Base-by-base conservation (phyloP, 2,329 filamentous ascomycete genomes). In the Coniella lustricola region DNA sequence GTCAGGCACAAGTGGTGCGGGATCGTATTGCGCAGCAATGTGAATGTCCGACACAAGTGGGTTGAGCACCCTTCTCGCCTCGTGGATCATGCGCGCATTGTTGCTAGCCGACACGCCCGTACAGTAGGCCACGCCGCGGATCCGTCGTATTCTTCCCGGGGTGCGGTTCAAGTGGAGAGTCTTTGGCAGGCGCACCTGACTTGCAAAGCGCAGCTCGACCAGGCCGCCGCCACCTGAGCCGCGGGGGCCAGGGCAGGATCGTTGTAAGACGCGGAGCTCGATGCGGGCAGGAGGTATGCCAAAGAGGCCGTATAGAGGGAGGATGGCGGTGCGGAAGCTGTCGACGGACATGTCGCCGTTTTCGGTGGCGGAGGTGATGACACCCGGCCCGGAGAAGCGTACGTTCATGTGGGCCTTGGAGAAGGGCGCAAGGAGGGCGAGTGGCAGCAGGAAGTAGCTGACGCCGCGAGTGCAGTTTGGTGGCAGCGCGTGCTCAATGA, bases 31-130 rank as follows among this genome's bases (percentile, higher is more conserved):
- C 4, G 83, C 82, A 3, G 88, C 95, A 55, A 98, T 83, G 64
- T 96, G 93, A 37, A 95, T 91, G 62, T 98, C 93, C 7, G 85
- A 81, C 3, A 87, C 84, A 49, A 98, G 76, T 4, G 82, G 76
- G 64, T 98, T 98, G 40, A 98, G 74, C 10, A 98, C 77, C 41
- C 89, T 89, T 57, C 91, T 77, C 10, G 90, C 90, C 2, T 85
- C 81, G 61, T 95, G 87, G 61, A 97, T 98, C 87, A 96, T 94
- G 55, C 93, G 79, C 54, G 85, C 87, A 64, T 97, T 98, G 65
- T 96, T 96, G 43, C 85, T 90, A 0, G 87, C 91, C 10, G 87
- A 87, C 1, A 97, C 90, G 40, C 94, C 93, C 1, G 88, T 90
- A 48, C 87, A 86, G 67, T 97, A 98, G 41, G 93, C 90, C 37